Conservation (phyloP, 1,284 basidiomycete species). For the Mycena sp. region DNA sequence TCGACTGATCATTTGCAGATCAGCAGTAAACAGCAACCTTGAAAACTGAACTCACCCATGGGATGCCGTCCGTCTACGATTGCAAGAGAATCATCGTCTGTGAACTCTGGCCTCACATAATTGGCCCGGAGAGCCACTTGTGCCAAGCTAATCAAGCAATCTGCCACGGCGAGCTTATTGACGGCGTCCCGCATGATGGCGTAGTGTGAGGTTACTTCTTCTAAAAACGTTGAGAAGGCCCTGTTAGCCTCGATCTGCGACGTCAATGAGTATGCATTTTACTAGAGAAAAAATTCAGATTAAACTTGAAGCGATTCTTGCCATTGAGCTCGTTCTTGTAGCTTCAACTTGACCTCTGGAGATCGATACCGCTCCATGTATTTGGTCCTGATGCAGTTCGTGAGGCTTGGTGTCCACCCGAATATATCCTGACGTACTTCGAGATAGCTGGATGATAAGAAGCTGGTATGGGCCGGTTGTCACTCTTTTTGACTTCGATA, state of each 20-base stretch:
- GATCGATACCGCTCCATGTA: constrained; percentile 83
- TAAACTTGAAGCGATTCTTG: constrained; percentile 75
- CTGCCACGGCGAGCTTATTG: constrained; percentile 83
- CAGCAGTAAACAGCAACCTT: background rate
- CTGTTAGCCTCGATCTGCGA: constrained; percentile 64
- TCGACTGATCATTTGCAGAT: constrained; percentile 55
- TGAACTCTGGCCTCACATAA: constrained; percentile 77
- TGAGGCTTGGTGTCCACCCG: constrained; percentile 3
- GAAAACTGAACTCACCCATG: constrained; percentile 53
- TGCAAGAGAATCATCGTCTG: constrained; percentile 66
- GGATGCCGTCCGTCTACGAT: constrained; percentile 83
- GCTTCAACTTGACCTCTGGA: constrained; percentile 72
- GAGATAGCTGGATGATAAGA: constrained; percentile 81
- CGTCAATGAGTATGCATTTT: background rate
- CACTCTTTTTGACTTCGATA: constrained; percentile 80
- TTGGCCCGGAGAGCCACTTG: constrained; percentile 75
- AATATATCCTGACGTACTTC: constrained; percentile 53
- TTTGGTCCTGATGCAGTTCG: constrained; percentile 69
- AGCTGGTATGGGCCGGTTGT: constrained; percentile 79
- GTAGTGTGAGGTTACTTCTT: constrained; percentile 76
- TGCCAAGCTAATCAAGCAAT: constrained; percentile 79
- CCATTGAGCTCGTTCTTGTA: constrained; percentile 81
- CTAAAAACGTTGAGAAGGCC: constrained; percentile 79
- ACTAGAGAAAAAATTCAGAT: background rate
- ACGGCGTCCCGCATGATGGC: constrained; percentile 76